Evolutionary conservation across 1,139 yeast genomes (phyloP), one percentile per base, ranked within the genome.

Genomic region (Suhomyces chickasaworum): DNA sequence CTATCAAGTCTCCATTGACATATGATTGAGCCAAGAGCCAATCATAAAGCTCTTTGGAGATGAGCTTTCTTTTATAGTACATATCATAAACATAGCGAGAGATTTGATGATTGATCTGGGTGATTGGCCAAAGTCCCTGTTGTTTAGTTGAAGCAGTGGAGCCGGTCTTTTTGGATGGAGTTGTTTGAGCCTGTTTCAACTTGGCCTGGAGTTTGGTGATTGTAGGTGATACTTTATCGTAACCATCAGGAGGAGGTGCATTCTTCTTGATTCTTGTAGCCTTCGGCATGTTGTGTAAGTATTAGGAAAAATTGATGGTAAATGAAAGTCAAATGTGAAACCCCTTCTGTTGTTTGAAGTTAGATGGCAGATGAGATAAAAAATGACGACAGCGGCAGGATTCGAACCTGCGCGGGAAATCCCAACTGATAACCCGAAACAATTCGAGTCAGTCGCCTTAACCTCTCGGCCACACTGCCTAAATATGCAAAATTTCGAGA

Each of bases 401-500:
- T 82, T 84, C 84, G 89, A 84, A 84, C 89, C 89, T 83, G 87
- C 88, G 89, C 87, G 87, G 89, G 87, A 80, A 77, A 75, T 78
- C 84, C 87, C 89, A 86, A 83, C 78, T 50, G 55, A 50, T 50
- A 30, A 42, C 52, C 46, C 50, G 46, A 51, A 46, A 13, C 20
- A 27, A 53, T 53, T 53, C 56, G 56, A 53, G 56, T 51, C 55
- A 52, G 47, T 53, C 56, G 53, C 55, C 55, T 53, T 53, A 53
- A 49, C 53, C 54, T 47, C 54, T 49, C 54, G 54, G 54, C 52
- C 54, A 51, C 51, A 46, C 51, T 49, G 53, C 53, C 53, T 33
- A 39, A 37, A 34, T 15, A 9, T 30, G 45, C n/a, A 13, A 23
- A 23, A 35, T 13, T 20, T 7, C 30, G 9, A 23, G 29, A 21